phyloP scores from a whole-genome alignment of 179 eudicot genomes.

The Carnegiea gigantea region DNA sequence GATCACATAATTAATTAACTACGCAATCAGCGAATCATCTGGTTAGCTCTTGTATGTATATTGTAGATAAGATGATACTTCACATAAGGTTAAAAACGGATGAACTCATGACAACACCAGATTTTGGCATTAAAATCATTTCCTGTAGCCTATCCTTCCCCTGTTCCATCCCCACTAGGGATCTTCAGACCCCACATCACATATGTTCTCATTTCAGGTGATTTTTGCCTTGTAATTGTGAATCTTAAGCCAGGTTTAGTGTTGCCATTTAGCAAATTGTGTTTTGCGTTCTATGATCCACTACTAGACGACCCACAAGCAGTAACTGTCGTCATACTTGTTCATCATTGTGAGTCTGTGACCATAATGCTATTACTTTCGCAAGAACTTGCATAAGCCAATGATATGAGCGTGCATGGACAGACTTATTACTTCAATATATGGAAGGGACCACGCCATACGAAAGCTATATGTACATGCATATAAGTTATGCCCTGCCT shows the following conservation, averaged over 20 bases:
- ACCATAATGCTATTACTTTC: too few relatives aligned
- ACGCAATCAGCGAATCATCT: too few relatives aligned
- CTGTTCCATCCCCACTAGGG: neutral
- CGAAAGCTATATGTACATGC: neutral
- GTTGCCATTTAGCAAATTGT: neutral
- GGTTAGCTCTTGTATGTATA: too few relatives aligned
- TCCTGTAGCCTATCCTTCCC: neutral
- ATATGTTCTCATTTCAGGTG: neutral
- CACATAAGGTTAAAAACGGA: neutral
- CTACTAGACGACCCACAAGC: too few relatives aligned
- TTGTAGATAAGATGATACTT: neutral
- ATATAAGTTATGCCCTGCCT: constrained; percentile 7
- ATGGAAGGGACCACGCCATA: neutral
- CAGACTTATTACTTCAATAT: neutral
- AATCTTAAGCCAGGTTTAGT: too few relatives aligned
- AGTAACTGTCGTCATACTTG: too few relatives aligned
- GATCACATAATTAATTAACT: too few relatives aligned
- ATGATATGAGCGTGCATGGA: neutral
- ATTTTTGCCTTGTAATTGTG: neutral
- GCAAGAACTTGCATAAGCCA: neutral
- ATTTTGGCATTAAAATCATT: neutral
- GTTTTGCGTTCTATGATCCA: neutral
- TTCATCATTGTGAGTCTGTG: too few relatives aligned
- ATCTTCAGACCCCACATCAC: too few relatives aligned
- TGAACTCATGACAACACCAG: neutral